A percentile compares a stretch with the other conserved stretches of the same genome.
Conservation (phyloP, 441 rosid species). For the Erysimum cheiri region DNA sequence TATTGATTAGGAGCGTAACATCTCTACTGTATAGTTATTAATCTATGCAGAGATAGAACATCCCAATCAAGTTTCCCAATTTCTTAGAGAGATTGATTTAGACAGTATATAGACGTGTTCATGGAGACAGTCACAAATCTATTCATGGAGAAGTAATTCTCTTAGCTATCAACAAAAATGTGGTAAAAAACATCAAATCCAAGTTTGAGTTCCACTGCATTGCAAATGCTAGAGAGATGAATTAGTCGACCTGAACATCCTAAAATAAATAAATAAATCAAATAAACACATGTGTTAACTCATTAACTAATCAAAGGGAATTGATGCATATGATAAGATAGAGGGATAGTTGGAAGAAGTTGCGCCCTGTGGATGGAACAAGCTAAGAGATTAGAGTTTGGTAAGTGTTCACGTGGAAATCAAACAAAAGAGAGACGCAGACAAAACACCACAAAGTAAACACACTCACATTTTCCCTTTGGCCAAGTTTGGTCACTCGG, state of each 20-base stretch:
- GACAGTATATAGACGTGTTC: neutral
- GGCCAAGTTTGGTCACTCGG: conserved; percentile 32
- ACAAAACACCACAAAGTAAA: conserved; percentile 41
- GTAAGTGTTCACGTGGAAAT: conserved; percentile 36
- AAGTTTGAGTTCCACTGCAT: neutral
- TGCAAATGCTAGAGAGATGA: conserved; percentile 11
- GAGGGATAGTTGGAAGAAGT: conserved; percentile 2
- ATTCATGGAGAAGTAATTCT: conserved; percentile 18
- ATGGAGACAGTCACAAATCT: conserved; percentile 5
- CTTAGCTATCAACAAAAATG: neutral
- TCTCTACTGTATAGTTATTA: neutral
- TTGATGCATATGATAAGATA: conserved; percentile 19
- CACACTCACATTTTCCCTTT: conserved; percentile 31
- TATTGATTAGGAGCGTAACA: neutral
- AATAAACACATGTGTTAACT: neutral
- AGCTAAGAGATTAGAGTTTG: conserved; percentile 20
- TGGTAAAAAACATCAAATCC: neutral
- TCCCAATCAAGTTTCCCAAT: neutral
- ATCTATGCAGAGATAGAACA: neutral
- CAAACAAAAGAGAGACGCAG: conserved; percentile 36
- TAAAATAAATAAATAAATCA: neutral
- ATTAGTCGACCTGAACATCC: neutral
- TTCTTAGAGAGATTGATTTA: neutral
- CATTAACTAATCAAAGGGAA: neutral
- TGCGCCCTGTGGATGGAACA: conserved; percentile 41